phyloP scores from a whole-genome alignment of 2,329 filamentous ascomycete genomes.

The Chaetomium globosum region DNA sequence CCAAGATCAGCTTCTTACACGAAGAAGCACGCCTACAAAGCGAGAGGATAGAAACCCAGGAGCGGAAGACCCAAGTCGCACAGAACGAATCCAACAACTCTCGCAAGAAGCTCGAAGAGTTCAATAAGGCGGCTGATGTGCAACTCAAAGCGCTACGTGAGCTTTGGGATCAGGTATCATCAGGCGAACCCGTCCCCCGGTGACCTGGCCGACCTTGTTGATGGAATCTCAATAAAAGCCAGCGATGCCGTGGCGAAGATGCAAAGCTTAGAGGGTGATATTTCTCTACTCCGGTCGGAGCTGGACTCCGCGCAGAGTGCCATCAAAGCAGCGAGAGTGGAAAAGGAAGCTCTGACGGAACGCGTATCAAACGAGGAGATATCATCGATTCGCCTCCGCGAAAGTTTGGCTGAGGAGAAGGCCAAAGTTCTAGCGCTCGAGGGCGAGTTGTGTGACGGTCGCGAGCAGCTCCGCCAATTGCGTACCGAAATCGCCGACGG shows the following conservation, averaged over 20 bases:
- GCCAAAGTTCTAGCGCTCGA: conserved; percentile 59
- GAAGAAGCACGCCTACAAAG: conserved; percentile 63
- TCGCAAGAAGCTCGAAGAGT: conserved; percentile 53
- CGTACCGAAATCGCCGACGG: conserved; percentile 76
- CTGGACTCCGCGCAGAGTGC: conserved; percentile 61
- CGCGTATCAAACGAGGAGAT: conserved; percentile 57
- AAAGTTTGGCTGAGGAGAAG: conserved; percentile 57
- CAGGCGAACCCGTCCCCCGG: conserved; percentile 57
- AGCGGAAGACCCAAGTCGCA: conserved; percentile 58
- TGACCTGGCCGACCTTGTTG: conserved; percentile 61
- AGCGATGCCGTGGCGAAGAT: conserved; percentile 63
- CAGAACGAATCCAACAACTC: conserved; percentile 58
- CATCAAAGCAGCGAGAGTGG: conserved; percentile 58
- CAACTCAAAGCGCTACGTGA: conserved; percentile 60
- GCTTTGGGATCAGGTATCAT: conserved; percentile 61
- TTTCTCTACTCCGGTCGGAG: conserved; percentile 63
- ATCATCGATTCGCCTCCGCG: conserved; percentile 54
- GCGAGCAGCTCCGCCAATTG: conserved; percentile 68
- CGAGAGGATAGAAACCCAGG: conserved; percentile 61
- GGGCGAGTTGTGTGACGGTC: conserved; percentile 63
- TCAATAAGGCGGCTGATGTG: conserved; percentile 55
- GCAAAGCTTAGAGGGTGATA: conserved; percentile 61
- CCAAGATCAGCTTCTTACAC: conserved; percentile 64
- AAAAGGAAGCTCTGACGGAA: conserved; percentile 59
- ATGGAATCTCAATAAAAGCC: conserved; percentile 60